phyloP scores from a whole-genome alignment of 2,329 filamentous ascomycete species.

The Berkeleyomyces basicola region DNA sequence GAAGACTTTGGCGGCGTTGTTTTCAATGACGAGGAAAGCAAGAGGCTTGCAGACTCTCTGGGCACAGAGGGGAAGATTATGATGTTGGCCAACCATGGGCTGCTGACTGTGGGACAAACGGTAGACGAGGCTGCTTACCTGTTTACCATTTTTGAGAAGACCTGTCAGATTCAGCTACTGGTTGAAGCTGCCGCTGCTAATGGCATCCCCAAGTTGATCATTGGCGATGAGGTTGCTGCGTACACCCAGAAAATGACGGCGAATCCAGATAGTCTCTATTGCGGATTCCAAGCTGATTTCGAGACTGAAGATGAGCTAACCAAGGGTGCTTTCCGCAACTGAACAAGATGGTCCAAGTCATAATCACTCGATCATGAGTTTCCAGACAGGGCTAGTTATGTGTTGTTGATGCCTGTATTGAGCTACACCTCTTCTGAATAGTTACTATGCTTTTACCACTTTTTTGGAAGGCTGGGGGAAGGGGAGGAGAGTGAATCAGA shows the following conservation, averaged over 20 bases:
- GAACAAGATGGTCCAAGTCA: not conserved
- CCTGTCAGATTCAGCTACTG: slow-evolving; percentile 48
- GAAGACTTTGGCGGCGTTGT: slow-evolving; percentile 32
- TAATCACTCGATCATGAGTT: not conserved
- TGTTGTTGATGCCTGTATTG: not conserved
- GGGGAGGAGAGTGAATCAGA: too few species aligned
- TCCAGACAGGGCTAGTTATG: not conserved
- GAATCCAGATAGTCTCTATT: slow-evolving; percentile 14
- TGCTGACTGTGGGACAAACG: slow-evolving; percentile 49
- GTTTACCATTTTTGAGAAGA: slow-evolving; percentile 49
- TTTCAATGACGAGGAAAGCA: slow-evolving; percentile 45
- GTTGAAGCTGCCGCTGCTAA: slow-evolving; percentile 40
- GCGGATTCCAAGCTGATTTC: slow-evolving; percentile 15
- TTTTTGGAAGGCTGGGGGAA: too few species aligned
- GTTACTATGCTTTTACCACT: too few species aligned
- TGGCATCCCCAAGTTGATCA: slow-evolving; percentile 21
- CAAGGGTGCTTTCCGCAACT: slow-evolving; percentile 14
- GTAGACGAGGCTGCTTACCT: slow-evolving; percentile 57
- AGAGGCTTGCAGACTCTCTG: slow-evolving; percentile 42
- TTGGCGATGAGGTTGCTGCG: slow-evolving; percentile 26
- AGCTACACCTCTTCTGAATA: too few species aligned
- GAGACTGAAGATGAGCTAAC: slow-evolving; percentile 14
- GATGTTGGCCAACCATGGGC: slow-evolving; percentile 52
- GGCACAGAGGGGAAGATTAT: slow-evolving; percentile 39
- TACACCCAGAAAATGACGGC: slow-evolving; percentile 20